These are phyloP conservation scores for Beauveria rudraprayagi DNA, from an alignment of 2,329 filamentous ascomycete genomes.

Conservation along the genomic window DNA sequence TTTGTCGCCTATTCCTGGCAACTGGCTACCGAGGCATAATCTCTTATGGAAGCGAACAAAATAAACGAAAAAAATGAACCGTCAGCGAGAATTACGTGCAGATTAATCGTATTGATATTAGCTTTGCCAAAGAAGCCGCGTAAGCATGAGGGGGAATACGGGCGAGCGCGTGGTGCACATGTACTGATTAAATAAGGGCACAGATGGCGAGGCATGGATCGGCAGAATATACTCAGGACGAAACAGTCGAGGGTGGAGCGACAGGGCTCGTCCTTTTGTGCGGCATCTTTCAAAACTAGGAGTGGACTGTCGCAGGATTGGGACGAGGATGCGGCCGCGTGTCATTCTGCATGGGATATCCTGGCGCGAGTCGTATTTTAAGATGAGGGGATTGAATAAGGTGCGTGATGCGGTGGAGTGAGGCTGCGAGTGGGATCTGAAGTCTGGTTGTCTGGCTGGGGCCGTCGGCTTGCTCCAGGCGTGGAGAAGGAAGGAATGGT, in stretches of 20 bases:
- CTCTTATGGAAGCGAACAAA: no score
- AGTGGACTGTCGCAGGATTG: neutral
- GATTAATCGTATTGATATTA: no score
- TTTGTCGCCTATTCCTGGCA: no score
- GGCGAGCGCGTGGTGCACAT: neutral
- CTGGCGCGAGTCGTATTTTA: neutral
- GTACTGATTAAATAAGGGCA: neutral
- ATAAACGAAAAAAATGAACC: no score
- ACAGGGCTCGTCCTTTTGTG: neutral
- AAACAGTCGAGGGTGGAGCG: neutral
- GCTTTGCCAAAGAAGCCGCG: neutral
- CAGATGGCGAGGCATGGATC: neutral
- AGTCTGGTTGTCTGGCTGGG: no score
- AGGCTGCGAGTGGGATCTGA: no score
- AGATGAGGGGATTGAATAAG: neutral
- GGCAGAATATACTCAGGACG: neutral
- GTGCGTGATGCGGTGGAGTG: neutral
- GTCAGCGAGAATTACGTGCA: no score
- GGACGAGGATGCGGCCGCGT: neutral
- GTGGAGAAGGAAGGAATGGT: no score
- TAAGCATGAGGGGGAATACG: neutral
- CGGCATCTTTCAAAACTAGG: neutral
- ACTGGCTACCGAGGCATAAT: no score
- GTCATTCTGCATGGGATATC: neutral
- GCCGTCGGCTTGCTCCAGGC: no score